Conservation (phyloP, 352 stramenopile species). For the Aphanomyces stellatus region DNA sequence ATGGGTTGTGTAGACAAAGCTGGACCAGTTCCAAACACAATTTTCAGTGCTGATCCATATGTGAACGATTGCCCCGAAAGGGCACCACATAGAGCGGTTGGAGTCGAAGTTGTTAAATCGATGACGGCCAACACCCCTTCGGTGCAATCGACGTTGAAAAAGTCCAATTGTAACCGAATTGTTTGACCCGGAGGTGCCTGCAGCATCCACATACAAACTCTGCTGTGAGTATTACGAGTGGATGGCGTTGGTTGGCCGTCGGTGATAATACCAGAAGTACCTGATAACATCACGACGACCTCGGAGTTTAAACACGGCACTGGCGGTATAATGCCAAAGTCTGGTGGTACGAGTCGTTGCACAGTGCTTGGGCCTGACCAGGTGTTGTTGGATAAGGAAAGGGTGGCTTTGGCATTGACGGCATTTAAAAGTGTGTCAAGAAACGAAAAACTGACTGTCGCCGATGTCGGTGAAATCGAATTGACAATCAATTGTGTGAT, state of each 20-base stretch:
- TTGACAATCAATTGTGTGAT: slow-evolving; percentile 11
- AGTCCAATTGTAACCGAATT: background rate
- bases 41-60: background rate
- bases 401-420: background rate
- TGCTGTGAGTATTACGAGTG: background rate
- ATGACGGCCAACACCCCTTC: background rate
- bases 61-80: background rate
- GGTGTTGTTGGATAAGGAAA: background rate
- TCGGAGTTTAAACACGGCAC: background rate
- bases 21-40: background rate
- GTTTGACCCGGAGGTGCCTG: background rate
- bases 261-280: background rate
- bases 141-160: slow-evolving; percentile 1
- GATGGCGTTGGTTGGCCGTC: background rate
- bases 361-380: background rate
- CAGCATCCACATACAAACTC: slow-evolving; percentile 2
- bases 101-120: background rate
- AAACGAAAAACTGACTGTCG: background rate
- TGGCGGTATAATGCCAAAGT: background rate
- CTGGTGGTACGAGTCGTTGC: background rate
- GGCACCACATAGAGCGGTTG: background rate
- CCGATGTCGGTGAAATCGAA: background rate
- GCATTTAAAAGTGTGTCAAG: background rate
- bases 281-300: background rate
- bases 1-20: background rate